Percentiles rank a stretch among this genome's conserved stretches.
Evolutionary conservation across 2,329 filamentous ascomycete genomes (phyloP).

Genomic region (Colletotrichum sp.): DNA sequence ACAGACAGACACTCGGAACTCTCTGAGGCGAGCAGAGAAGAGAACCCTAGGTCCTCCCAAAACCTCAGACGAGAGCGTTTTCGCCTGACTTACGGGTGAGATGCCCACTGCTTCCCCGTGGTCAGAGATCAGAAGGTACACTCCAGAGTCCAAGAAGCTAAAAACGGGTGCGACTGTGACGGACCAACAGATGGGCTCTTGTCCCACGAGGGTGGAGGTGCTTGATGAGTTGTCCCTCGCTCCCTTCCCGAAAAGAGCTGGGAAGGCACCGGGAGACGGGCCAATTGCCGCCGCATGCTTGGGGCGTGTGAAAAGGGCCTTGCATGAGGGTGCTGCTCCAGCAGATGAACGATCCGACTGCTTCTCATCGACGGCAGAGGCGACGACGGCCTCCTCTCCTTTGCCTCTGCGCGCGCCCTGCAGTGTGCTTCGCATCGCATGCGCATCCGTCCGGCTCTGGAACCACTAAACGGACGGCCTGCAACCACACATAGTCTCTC

Average conservation of each 20-base stretch:
- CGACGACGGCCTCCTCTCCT: background rate
- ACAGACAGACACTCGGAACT: background rate
- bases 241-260: conserved; percentile 19
- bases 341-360: background rate
- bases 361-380: background rate
- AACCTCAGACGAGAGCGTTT: background rate
- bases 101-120: background rate
- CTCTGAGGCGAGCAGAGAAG: background rate
- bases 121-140: background rate
- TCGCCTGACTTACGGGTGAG: background rate
- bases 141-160: background rate
- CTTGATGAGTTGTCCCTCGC: conserved; percentile 20
- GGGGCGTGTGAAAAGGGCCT: conserved; percentile 13
- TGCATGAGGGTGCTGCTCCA: background rate
- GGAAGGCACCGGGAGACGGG: background rate
- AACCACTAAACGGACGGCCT: background rate
- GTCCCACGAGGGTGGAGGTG: conserved; percentile 17
- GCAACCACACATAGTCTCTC: background rate
- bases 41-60: background rate
- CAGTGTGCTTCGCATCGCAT: background rate
- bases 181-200: background rate
- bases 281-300: conserved; percentile 19
- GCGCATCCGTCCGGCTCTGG: background rate
- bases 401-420: background rate
- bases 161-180: background rate